Evolutionary conservation across 2,329 filamentous ascomycete species (phyloP), one percentile per base, ranked within the genome.

Genomic region (Torrubiellomyces zombiae): DNA sequence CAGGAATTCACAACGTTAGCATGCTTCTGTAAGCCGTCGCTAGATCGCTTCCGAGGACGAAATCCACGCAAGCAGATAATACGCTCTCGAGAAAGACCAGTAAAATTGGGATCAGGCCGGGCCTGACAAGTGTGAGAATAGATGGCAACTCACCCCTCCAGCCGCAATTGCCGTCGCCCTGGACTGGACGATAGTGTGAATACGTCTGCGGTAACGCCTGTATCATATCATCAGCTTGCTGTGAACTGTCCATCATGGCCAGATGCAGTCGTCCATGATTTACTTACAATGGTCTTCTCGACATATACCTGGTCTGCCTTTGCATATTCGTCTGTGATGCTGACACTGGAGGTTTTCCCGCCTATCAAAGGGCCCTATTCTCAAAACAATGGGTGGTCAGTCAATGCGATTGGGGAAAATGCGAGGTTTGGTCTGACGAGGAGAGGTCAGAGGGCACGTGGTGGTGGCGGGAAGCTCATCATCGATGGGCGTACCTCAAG

Each of bases 151-250:
- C 63, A 94, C 86, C 89, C 75, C 86, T 71, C 86, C 89, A 95
- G 42, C 86, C 89, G 53, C 89, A 95, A 47, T 92, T 91, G 30
- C 89, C 89, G 54, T 95, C 86, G 26, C 89, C 86, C 50, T 78
- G 75, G 47, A 93, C 72, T 8, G 75, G 75, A 28, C 89, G 80
- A 45, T 86, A 93, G 46, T 83, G 75, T 12, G 81, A 79, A 50
- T 92, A 93, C 28, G 76, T 81, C 39, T 75, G 64, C 6, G 83
- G 77, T 27, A 98, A 64, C 12, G 74, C 66, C 83, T 92, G 38
- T 9, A 14, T 12, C 23, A 25, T 20, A 16, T 25, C 23, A 10
- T n/a, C n/a, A n/a, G n/a, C n/a, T n/a, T n/a, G n/a, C n/a, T n/a
- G n/a, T n/a, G n/a, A n/a, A n/a, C n/a, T n/a, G n/a, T n/a, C n/a